Evolutionary conservation across 345 rosid genomes (phyloP).

Genomic region (Rhizophora mangle): DNA sequence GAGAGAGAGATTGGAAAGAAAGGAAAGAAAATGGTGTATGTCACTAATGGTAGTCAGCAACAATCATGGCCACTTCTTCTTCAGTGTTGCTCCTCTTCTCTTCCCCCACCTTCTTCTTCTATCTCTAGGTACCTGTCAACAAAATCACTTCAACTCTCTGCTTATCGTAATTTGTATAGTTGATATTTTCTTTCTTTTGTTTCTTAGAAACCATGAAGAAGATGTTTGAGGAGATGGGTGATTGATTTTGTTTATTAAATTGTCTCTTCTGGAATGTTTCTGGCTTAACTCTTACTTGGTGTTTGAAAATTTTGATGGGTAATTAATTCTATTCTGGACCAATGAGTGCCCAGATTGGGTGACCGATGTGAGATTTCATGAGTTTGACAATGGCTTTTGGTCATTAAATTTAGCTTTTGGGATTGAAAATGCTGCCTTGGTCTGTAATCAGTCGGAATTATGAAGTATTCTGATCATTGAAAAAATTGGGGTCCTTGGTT

Average conservation of each 20-base stretch:
- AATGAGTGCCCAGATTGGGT: too few species aligned
- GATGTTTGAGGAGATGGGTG: neutral
- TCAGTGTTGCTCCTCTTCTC: constrained; percentile 26
- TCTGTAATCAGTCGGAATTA: neutral
- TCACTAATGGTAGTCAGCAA: constrained; percentile 6
- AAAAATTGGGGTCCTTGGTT: neutral
- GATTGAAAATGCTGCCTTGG: neutral
- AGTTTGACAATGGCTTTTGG: neutral
- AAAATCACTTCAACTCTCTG: neutral
- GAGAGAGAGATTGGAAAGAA: neutral
- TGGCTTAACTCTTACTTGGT: neutral
- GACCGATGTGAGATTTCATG: too few species aligned
- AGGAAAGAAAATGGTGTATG: constrained; percentile 30
- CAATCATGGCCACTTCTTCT: constrained; percentile 25
- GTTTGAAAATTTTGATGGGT: neutral
- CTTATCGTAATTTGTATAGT: neutral
- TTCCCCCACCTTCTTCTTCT: constrained; percentile 17
- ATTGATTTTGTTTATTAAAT: neutral
- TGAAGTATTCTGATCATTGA: neutral
- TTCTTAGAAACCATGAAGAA: neutral
- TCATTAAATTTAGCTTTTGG: neutral
- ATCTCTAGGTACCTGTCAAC: constrained; percentile 25
- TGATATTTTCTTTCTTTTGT: neutral
- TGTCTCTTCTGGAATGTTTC: neutral
- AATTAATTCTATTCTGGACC: too few species aligned